phyloP scores from a whole-genome alignment of 2,329 filamentous ascomycete species.

The Phoma sp. region DNA sequence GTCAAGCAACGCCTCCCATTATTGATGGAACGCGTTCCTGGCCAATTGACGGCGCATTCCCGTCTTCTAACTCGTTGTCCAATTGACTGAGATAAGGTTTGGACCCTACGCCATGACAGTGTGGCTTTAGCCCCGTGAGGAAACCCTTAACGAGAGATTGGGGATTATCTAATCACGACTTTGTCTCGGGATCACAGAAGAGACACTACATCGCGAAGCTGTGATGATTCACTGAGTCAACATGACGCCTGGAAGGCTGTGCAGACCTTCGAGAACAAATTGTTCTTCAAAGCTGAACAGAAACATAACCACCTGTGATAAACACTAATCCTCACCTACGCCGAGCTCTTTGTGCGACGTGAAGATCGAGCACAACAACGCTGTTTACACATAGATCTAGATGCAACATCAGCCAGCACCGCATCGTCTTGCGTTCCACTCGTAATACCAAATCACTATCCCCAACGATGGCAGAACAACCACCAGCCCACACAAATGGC shows the following conservation, averaged over 20 bases:
- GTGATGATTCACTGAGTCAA: background rate
- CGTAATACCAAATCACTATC: background rate
- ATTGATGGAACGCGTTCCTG: background rate
- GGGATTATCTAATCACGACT: conserved; percentile 1
- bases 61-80: background rate
- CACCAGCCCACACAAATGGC: conserved; percentile 29
- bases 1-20: background rate
- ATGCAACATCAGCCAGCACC: background rate
- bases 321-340: background rate
- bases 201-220: background rate
- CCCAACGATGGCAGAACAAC: conserved; percentile 7
- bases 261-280: too few species aligned
- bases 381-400: background rate
- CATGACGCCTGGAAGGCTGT: background rate
- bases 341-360: background rate
- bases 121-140: background rate
- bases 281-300: too few species aligned
- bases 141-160: background rate
- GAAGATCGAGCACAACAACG: background rate
- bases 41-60: background rate
- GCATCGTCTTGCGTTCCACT: background rate
- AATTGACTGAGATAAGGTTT: background rate
- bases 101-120: background rate
- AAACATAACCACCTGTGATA: background rate
- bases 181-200: background rate